Conservation (phyloP, 2,329 filamentous ascomycete species). For the Penicillium olsonii region DNA sequence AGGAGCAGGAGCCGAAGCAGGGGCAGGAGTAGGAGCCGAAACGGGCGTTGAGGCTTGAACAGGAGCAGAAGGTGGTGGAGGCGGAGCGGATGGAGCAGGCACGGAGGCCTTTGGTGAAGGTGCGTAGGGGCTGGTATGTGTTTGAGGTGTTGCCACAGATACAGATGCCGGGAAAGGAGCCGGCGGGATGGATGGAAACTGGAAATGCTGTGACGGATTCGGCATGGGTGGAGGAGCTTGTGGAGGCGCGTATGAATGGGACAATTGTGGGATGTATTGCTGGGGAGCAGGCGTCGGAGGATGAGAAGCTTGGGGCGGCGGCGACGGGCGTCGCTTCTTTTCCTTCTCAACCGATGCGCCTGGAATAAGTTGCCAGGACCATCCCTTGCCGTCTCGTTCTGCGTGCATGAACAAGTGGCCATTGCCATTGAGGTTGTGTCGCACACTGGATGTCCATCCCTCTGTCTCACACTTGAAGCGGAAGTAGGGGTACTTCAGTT, state of each 20-base stretch:
- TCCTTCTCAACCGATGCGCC: conserved; percentile 62
- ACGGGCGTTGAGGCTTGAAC: conserved; percentile 14
- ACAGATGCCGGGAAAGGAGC: conserved; percentile 35
- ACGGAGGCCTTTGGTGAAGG: conserved; percentile 21
- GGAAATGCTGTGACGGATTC: conserved; percentile 37
- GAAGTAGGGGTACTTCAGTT: conserved; percentile 63
- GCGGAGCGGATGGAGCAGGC: conserved; percentile 10
- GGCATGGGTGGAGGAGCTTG: conserved; percentile 32
- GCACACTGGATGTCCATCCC: conserved; percentile 68
- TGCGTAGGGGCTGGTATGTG: conserved; percentile 27
- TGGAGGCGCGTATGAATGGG: conserved; percentile 32
- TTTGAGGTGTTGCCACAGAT: conserved; percentile 23
- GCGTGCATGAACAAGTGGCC: conserved; percentile 61
- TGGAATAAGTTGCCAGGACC: conserved; percentile 63
- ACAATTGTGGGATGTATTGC: conserved; percentile 39
- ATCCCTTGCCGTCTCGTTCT: conserved; percentile 63
- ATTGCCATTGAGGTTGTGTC: conserved; percentile 63
- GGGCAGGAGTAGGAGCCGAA: conserved; percentile 12
- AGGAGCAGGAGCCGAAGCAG: conserved; percentile 16
- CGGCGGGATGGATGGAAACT: conserved; percentile 39
- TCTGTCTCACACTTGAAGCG: conserved; percentile 64
- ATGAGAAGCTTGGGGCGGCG: conserved; percentile 39
- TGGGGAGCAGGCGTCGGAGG: conserved; percentile 32
- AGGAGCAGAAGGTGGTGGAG: conserved; percentile 14
- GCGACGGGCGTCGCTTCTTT: conserved; percentile 52